A percentile compares a stretch with the other conserved stretches of the same genome.
Evolutionary conservation across 768 basidiomycete genomes (phyloP).

Genomic region (Hypholoma sublateritium): DNA sequence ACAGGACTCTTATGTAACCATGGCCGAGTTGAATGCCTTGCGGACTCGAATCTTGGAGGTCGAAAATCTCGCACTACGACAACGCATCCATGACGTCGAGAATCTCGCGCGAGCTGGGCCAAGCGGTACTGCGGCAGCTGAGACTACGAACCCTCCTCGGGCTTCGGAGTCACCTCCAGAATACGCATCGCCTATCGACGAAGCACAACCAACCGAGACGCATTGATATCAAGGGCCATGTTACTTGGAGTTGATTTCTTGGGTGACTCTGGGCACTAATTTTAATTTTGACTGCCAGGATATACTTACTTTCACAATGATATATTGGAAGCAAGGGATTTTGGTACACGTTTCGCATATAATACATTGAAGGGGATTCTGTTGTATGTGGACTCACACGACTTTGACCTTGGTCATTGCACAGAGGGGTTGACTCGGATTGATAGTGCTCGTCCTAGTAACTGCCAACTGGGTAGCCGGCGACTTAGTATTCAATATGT

Average conservation of each 20-base stretch:
- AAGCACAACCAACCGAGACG: neutral
- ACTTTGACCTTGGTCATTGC: too few species aligned
- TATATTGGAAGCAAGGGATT: too few species aligned
- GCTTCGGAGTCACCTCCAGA: slow-evolving; percentile 4
- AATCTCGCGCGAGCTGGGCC: neutral
- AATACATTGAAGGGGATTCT: too few species aligned
- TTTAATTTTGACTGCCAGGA: too few species aligned
- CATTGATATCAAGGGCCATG: neutral
- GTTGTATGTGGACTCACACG: too few species aligned
- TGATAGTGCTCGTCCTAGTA: too few species aligned
- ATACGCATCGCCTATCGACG: neutral
- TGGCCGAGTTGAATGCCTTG: slow-evolving; percentile 1
- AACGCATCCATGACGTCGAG: slow-evolving; percentile 3
- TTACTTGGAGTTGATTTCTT: neutral
- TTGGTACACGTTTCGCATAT: too few species aligned
- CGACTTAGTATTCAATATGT: too few species aligned
- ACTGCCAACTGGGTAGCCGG: too few species aligned
- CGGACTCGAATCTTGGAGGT: slow-evolving; percentile 1
- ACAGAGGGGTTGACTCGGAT: too few species aligned
- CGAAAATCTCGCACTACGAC: slow-evolving; percentile 2
- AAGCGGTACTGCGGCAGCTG: neutral
- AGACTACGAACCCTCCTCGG: neutral
- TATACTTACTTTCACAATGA: too few species aligned
- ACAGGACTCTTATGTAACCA: neutral
- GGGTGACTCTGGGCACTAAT: too few species aligned